These are phyloP conservation scores for Kokia cookei DNA, from an alignment of 441 rosid species.

Conservation along the genomic window DNA sequence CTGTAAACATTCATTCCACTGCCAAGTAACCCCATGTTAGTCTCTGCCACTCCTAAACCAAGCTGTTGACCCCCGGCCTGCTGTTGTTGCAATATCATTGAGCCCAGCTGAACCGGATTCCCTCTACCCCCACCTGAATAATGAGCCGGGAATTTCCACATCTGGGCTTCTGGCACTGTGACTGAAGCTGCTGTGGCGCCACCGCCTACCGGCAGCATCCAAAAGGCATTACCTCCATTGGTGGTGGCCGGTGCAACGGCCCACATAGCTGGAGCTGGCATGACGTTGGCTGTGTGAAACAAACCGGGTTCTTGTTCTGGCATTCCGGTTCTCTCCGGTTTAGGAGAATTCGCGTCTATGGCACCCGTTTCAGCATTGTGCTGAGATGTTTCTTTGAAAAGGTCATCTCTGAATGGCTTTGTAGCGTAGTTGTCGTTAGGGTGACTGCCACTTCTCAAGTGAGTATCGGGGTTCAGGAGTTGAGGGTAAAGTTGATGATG, in stretches of 20 bases:
- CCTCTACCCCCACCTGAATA: conserved; percentile 43
- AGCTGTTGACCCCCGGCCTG: conserved; percentile 53
- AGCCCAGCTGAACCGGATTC: conserved; percentile 51
- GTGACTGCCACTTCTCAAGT: conserved; percentile 3
- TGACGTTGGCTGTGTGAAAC: conserved; percentile 25
- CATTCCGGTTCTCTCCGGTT: conserved; percentile 25
- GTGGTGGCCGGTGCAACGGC: conserved; percentile 56
- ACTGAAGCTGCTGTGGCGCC: conserved; percentile 21
- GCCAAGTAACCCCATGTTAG: conserved; percentile 29
- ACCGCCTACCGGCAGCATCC: conserved; percentile 74
- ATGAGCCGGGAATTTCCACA: conserved; percentile 73
- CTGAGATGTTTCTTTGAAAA: conserved; percentile 48
- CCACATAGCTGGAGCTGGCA: conserved; percentile 69
- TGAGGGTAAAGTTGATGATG: conserved; percentile 58
- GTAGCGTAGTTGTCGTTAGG: conserved; percentile 18
- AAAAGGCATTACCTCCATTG: conserved; percentile 59
- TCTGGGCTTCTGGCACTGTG: conserved; percentile 37
- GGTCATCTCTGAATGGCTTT: conserved; percentile 56
- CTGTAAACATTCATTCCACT: conserved; percentile 31
- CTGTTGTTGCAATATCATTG: conserved; percentile 54
- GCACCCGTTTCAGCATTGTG: conserved; percentile 17
- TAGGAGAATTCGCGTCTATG: conserved; percentile 16
- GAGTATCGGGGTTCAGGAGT: conserved; percentile 39
- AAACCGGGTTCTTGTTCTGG: conserved; percentile 45
- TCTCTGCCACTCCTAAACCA: conserved; percentile 50